Evolutionary conservation across 1,284 basidiomycete genomes (phyloP).

Genomic region (Cutaneotrichosporon arboriforme): DNA sequence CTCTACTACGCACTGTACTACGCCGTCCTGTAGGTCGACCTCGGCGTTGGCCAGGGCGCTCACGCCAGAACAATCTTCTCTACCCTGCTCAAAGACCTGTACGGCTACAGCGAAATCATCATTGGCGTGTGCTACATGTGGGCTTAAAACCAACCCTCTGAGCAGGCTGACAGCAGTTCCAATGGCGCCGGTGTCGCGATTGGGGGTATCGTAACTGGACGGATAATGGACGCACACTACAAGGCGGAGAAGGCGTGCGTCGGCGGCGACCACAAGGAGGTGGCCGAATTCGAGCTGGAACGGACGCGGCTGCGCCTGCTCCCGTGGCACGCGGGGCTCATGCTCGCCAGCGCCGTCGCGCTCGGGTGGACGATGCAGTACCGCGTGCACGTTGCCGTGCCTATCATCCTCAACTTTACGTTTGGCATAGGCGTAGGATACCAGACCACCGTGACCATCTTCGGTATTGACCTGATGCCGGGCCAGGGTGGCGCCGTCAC

Average conservation of each 20-base stretch:
- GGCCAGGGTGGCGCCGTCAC: slow-evolving; percentile 36
- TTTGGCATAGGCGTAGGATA: slow-evolving; percentile 27
- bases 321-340: slow-evolving; percentile 23
- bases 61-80: slow-evolving; percentile 32
- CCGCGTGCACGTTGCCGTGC: slow-evolving; percentile 29
- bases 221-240: slow-evolving; percentile 35
- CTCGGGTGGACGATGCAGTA: slow-evolving; percentile 35
- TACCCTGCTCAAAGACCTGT: slow-evolving; percentile 29
- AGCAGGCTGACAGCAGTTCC: slow-evolving; percentile 14
- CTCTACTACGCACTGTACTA: slow-evolving; percentile 26
- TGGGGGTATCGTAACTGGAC: slow-evolving; percentile 28
- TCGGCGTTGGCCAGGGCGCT: background rate
- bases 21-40: too few relatives aligned
- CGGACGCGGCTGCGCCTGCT: slow-evolving; percentile 26
- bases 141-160: slow-evolving; percentile 2
- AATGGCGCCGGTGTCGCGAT: slow-evolving; percentile 34
- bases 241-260: slow-evolving; percentile 26
- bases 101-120: slow-evolving; percentile 28
- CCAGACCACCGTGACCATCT: slow-evolving; percentile 26
- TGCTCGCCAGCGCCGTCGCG: slow-evolving; percentile 24
- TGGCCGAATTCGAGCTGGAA: slow-evolving; percentile 31
- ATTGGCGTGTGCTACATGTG: slow-evolving; percentile 40
- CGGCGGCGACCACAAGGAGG: slow-evolving; percentile 28
- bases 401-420: slow-evolving; percentile 35
- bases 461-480: slow-evolving; percentile 32